Percentiles rank a stretch among this genome's conserved stretches.
These are phyloP conservation scores for Pythium oligandrum DNA, from an alignment of 352 stramenopile genomes.

Conservation along the genomic window DNA sequence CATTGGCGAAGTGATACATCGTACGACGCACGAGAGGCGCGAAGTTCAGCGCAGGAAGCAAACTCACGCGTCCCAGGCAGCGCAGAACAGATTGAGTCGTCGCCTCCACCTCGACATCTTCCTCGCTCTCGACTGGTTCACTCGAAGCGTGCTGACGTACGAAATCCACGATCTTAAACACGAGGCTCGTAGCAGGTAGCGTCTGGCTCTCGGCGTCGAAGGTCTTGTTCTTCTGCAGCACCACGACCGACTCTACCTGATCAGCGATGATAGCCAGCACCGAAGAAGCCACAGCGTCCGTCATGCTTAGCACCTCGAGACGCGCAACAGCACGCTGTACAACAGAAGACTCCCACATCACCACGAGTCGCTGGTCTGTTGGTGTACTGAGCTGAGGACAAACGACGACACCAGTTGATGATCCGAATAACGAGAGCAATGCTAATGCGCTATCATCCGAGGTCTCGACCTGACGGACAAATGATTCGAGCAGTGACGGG, in stretches of 20 bases:
- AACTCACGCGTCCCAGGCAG: conserved; percentile 3
- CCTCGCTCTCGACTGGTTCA: not conserved
- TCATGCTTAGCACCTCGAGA: not conserved
- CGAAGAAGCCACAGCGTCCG: not conserved
- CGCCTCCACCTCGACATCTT: not conserved
- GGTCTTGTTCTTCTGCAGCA: conserved; percentile 14
- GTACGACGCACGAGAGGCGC: not conserved
- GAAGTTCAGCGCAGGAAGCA: not conserved
- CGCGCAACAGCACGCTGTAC: not conserved
- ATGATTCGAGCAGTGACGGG: too few relatives aligned
- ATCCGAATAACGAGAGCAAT: too few relatives aligned
- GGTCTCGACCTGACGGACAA: too few relatives aligned
- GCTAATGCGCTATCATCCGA: too few relatives aligned
- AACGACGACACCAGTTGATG: too few relatives aligned
- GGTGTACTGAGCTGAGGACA: too few relatives aligned
- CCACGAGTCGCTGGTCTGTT: not conserved
- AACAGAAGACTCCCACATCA: conserved; percentile 4
- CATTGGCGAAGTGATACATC: not conserved
- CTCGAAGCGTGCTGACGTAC: conserved; percentile 3
- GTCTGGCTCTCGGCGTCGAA: conserved; percentile 13
- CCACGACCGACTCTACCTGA: conserved; percentile 3
- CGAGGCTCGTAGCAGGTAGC: conserved; percentile 8
- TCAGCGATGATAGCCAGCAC: conserved; percentile 7
- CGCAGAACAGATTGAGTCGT: not conserved
- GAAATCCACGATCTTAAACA: conserved; percentile 11